Percentiles rank a stretch among this genome's conserved stretches.
These are phyloP conservation scores for Picea abies DNA, from an alignment of 83 land plant genomes.

Conservation along the genomic window DNA sequence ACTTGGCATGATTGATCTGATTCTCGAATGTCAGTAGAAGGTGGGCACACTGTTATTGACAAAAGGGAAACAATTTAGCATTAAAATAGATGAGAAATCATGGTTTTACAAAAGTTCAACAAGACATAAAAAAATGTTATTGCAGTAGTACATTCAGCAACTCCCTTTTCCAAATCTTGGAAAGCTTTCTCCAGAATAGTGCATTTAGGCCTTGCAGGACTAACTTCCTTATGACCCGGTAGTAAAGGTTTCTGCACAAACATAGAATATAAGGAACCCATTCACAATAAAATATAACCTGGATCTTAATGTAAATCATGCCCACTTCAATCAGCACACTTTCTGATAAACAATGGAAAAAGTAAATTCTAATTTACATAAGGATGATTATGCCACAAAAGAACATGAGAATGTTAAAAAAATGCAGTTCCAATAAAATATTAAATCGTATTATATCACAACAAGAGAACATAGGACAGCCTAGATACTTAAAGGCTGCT, in stretches of 20 bases:
- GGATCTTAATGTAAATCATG: too few species aligned
- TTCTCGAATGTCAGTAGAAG: conserved; percentile 65
- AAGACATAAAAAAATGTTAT: neutral
- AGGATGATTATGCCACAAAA: too few species aligned
- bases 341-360: too few species aligned
- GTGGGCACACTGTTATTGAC: conserved; percentile 66
- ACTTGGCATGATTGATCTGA: conserved; percentile 62
- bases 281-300: too few species aligned
- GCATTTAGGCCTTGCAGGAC: conserved; percentile 66
- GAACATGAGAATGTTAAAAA: too few species aligned
- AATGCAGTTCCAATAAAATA: too few species aligned
- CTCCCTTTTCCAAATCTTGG: conserved; percentile 83
- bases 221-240: conserved; percentile 59
- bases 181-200: conserved; percentile 85
- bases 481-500: too few species aligned
- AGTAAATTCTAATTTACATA: too few species aligned
- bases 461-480: too few species aligned
- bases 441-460: too few species aligned
- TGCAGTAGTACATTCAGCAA: conserved; percentile 63
- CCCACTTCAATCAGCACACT: too few species aligned
- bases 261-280: too few species aligned
- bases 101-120: neutral
- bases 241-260: conserved; percentile 38
- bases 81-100: neutral
- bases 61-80: conserved; percentile 6